These are phyloP conservation scores for Hypoxylon intermedium DNA, from an alignment of 495 filamentous ascomycete genomes.

Conservation along the genomic window DNA sequence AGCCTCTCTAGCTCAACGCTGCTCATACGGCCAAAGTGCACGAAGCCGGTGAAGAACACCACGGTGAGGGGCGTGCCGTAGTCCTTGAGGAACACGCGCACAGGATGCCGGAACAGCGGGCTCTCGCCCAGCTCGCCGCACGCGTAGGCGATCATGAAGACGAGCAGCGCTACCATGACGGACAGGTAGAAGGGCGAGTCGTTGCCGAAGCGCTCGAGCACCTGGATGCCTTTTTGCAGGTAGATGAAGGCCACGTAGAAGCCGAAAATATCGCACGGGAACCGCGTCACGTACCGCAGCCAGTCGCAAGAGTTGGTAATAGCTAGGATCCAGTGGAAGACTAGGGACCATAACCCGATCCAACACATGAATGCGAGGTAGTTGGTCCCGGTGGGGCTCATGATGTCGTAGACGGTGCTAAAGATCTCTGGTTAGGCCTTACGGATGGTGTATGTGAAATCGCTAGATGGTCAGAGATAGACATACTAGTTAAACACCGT, in stretches of 20 bases:
- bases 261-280: conserved; percentile 86
- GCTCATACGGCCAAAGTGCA: conserved; percentile 81
- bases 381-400: conserved; percentile 68
- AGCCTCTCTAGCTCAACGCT: conserved; percentile 68
- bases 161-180: conserved; percentile 74
- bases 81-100: conserved; percentile 82
- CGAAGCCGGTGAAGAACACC: conserved; percentile 87
- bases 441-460: background rate
- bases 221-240: conserved; percentile 83
- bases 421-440: conserved; percentile 24
- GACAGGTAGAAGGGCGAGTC: conserved; percentile 73
- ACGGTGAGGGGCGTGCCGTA: conserved; percentile 84
- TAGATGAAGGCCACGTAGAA: conserved; percentile 91
- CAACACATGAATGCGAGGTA: conserved; percentile 87
- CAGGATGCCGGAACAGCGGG: conserved; percentile 71
- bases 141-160: conserved; percentile 73
- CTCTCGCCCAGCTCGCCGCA: conserved; percentile 74
- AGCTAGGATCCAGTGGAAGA: conserved; percentile 82
- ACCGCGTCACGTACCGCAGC: conserved; percentile 80
- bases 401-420: conserved; percentile 82
- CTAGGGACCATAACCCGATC: conserved; percentile 83
- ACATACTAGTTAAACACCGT: conserved; percentile 81
- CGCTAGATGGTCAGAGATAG: conserved; percentile 11
- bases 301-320: conserved; percentile 82
- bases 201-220: conserved; percentile 65